Evolutionary conservation across 2,329 filamentous ascomycete species (phyloP).

Genomic region (Teratosphaeria epicoccoides): DNA sequence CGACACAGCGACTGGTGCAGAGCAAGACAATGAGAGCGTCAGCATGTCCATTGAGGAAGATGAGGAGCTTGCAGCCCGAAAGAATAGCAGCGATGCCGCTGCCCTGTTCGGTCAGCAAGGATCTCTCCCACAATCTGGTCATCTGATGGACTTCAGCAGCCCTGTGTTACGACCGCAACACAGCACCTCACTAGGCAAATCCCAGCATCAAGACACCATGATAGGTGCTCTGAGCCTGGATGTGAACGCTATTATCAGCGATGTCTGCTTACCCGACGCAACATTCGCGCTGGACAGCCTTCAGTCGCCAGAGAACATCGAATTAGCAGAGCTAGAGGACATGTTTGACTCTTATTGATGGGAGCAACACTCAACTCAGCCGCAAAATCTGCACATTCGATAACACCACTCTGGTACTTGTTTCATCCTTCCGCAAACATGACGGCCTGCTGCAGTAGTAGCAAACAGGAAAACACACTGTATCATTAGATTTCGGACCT

Average conservation of each 20-base stretch:
- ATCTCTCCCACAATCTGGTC: constrained; percentile 26
- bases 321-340: constrained; percentile 85
- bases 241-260: neutral
- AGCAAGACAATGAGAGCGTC: constrained; percentile 22
- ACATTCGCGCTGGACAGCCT: constrained; percentile 28
- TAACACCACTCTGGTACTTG: neutral
- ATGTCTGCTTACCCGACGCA: constrained; percentile 16
- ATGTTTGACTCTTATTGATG: constrained; percentile 54
- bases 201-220: neutral
- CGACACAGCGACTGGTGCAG: constrained; percentile 20
- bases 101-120: constrained; percentile 40
- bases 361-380: neutral
- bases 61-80: constrained; percentile 39
- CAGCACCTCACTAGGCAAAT: neutral
- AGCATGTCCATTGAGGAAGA: constrained; percentile 29
- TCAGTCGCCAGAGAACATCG: constrained; percentile 73
- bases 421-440: neutral
- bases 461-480: neutral
- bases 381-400: neutral
- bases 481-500: neutral
- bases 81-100: constrained; percentile 40
- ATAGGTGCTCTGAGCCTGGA: neutral
- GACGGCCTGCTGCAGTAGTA: neutral
- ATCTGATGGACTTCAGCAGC: constrained; percentile 35
- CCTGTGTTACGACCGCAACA: constrained; percentile 33